phyloP scores from a whole-genome alignment of 2,329 filamentous ascomycete species.

The Xylariaceae sp. region DNA sequence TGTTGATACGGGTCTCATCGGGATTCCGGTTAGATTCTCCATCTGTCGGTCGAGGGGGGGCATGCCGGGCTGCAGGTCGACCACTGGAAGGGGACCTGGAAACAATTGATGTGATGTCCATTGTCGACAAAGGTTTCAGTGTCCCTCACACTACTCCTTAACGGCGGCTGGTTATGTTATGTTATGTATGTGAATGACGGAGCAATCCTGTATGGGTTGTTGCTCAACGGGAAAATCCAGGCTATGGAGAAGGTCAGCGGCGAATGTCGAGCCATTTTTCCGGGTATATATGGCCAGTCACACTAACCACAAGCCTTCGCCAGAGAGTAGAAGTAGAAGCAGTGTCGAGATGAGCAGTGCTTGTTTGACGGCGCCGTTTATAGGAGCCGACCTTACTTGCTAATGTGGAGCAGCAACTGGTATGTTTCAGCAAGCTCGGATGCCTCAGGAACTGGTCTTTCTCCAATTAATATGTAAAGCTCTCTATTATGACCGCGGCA shows the following conservation, averaged over 20 bases:
- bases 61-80: conserved; percentile 30
- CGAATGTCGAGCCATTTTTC: not conserved
- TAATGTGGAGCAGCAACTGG: not conserved
- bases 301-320: not conserved
- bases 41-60: conserved; percentile 29
- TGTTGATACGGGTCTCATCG: conserved; percentile 31
- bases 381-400: not conserved
- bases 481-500: not conserved
- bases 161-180: not conserved
- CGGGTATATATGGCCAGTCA: not conserved
- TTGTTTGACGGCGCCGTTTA: not conserved
- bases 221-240: not conserved
- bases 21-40: not conserved
- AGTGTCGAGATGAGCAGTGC: not conserved
- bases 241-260: conserved; percentile 15
- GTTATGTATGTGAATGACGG: not conserved
- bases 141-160: not conserved
- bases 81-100: conserved; percentile 40
- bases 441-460: not conserved
- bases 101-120: conserved; percentile 41
- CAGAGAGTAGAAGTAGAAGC: not conserved
- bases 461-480: not conserved
- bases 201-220: not conserved
- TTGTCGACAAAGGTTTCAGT: not conserved
- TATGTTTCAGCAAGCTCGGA: not conserved